Base-by-base conservation (phyloP, 1,284 basidiomycete genomes). In the Agaricales sp. region DNA sequence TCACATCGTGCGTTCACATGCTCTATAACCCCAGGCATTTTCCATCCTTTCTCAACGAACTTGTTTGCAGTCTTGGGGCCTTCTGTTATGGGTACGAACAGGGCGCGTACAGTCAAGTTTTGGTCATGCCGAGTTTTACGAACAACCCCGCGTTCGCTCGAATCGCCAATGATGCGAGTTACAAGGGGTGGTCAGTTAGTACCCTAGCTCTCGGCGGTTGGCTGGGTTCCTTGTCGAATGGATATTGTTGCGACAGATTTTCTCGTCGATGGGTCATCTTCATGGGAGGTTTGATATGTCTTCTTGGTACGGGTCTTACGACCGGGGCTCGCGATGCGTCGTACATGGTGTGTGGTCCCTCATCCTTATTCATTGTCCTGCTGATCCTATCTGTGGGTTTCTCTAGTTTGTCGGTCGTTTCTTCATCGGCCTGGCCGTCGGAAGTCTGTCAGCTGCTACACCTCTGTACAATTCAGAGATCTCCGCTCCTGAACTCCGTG, bases 151-250 rank as follows among this genome's bases (percentile, higher is more conserved):
- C 30, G 41, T 60, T 60, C 43, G 46, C 57, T 8, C 53, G 56
- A 13, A 60, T 60, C 21, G 58, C 57, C 3, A 52, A 54, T 47
- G 58, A 60, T 50, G 47, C 58, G 13, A 56, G 56, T 4, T 60
- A 52, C 48, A 60, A 60, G 47, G 58, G 58, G 19, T 60, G 58
- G 58, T 57, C 57, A 46, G 58, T 60, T 25, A 58, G 57, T n/a
- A 58, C 55, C 2, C 52, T 60, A 1, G 55, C 53, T 14, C 51
- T 57, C n/a, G 58, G 58, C 8, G 58, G 58, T 26, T 60, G 58
- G 58, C 51, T 50, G n/a, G 58, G 58, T 12, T 54, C 58, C 11
- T 46, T 60, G 18, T 43, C 54, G 4, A 59, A 59, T 19, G 58
- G 58, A n/a, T 60, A 60, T 43, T 51, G 58, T 25, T 56, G 57